These are phyloP conservation scores for Acacia crassicarpa DNA, from an alignment of 306 rosid species.

Conservation along the genomic window DNA sequence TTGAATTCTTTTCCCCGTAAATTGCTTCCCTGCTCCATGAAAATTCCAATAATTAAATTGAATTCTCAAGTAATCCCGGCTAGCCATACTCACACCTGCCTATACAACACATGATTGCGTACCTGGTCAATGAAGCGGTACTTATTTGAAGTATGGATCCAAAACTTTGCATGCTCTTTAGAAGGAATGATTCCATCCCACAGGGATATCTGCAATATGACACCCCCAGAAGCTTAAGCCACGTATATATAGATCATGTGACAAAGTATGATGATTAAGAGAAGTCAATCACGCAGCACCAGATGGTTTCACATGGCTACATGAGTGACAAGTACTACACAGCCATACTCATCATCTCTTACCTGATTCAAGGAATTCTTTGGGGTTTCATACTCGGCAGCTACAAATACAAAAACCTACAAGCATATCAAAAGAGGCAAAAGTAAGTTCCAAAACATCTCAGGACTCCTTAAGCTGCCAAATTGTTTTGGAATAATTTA, in stretches of 20 bases:
- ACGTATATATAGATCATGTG: neutral
- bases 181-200: slow-evolving; percentile 96
- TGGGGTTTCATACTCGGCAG: slow-evolving; percentile 88
- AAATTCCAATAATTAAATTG: slow-evolving; percentile 18
- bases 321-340: slow-evolving; percentile 12
- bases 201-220: slow-evolving; percentile 69
- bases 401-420: slow-evolving; percentile 92
- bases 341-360: slow-evolving; percentile 13
- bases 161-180: slow-evolving; percentile 78
- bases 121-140: slow-evolving; percentile 91
- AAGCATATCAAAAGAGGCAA: slow-evolving; percentile 27
- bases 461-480: slow-evolving; percentile 15
- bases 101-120: slow-evolving; percentile 18
- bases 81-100: neutral
- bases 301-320: slow-evolving; percentile 15
- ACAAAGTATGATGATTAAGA: neutral
- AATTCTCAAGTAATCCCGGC: slow-evolving; percentile 21
- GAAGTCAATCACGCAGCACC: slow-evolving; percentile 3
- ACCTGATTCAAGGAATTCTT: slow-evolving; percentile 92
- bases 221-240: slow-evolving; percentile 15
- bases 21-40: slow-evolving; percentile 68
- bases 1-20: slow-evolving; percentile 82
- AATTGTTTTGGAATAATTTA: neutral
- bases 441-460: slow-evolving; percentile 24
- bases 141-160: slow-evolving; percentile 81